Evolutionary conservation across 164 flowering plant species (phyloP).

Genomic region (Piper longum): DNA sequence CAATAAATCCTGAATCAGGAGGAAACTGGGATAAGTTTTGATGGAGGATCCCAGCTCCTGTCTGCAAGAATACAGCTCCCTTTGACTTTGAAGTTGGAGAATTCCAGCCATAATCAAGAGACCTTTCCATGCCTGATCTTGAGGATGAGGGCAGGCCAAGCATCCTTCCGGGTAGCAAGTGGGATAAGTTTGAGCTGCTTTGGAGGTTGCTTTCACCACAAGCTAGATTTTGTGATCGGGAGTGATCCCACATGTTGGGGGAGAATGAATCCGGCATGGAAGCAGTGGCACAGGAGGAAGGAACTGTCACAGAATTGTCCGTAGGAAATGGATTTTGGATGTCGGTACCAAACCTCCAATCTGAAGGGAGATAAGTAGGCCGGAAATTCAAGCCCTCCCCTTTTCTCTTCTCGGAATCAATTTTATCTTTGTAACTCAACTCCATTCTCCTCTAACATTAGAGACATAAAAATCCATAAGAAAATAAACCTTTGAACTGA

Average conservation of each 20-base stretch:
- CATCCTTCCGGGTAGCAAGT: conserved; percentile 19
- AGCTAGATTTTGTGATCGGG: conserved; percentile 29
- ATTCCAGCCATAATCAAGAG: conserved; percentile 39
- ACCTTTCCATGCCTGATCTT: conserved; percentile 12
- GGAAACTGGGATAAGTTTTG: conserved; percentile 67
- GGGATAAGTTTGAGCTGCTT: conserved; percentile 21
- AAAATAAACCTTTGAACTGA: neutral
- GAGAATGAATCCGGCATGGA: conserved; percentile 48
- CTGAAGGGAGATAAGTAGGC: conserved; percentile 27
- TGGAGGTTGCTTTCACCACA: conserved; percentile 27
- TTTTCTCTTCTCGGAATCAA: conserved; percentile 29
- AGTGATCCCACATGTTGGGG: conserved; percentile 27
- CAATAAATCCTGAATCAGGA: conserved; percentile 78
- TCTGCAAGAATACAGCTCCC: conserved; percentile 31
- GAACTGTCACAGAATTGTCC: conserved; percentile 18
- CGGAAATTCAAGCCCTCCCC: conserved; percentile 26
- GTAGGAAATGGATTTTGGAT: conserved; percentile 23
- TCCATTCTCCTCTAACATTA: conserved; percentile 25
- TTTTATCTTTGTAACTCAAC: conserved; percentile 32
- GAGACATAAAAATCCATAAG: conserved; percentile 5
- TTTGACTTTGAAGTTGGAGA: conserved; percentile 28
- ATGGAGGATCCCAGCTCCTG: conserved; percentile 37
- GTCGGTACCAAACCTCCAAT: conserved; percentile 41
- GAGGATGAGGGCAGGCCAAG: conserved; percentile 17
- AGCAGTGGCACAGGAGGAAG: conserved; percentile 41